Evolutionary conservation across 306 rosid genomes (phyloP).

Genomic region (Rosa multiflora): DNA sequence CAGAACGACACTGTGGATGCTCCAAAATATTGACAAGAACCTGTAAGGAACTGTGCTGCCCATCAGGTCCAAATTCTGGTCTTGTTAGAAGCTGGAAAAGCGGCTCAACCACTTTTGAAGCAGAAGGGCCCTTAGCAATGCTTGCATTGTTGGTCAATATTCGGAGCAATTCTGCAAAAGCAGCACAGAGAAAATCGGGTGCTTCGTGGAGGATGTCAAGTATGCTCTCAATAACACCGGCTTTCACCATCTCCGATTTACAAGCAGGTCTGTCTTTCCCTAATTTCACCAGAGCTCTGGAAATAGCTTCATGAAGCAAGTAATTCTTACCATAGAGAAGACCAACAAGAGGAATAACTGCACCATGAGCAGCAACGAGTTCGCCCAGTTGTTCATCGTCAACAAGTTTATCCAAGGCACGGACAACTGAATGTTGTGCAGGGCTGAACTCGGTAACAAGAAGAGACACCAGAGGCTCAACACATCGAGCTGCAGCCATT

Average conservation of each 20-base stretch:
- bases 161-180: slow-evolving; percentile 86
- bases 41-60: slow-evolving; percentile 92
- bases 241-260: slow-evolving; percentile 98
- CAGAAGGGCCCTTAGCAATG: slow-evolving; percentile 92
- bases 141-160: slow-evolving; percentile 95
- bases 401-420: slow-evolving; percentile 94
- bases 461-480: slow-evolving; percentile 95
- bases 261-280: slow-evolving; percentile 98
- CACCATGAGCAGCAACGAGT: slow-evolving; percentile 90
- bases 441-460: slow-evolving; percentile 81
- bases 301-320: slow-evolving; percentile 92
- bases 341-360: slow-evolving; percentile 91
- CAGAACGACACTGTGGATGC: slow-evolving; percentile 97
- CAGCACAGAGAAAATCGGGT: slow-evolving; percentile 88
- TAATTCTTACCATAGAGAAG: slow-evolving; percentile 83
- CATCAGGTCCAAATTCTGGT: slow-evolving; percentile 90
- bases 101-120: slow-evolving; percentile 91
- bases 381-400: slow-evolving; percentile 99
- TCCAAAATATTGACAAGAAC: slow-evolving; percentile 94
- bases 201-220: slow-evolving; percentile 83
- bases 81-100: slow-evolving; percentile 78
- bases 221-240: slow-evolving; percentile 86
- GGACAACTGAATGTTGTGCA: slow-evolving; percentile 87
- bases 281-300: slow-evolving; percentile 89
- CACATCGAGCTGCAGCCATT: slow-evolving; percentile 86